Evolutionary conservation across 768 basidiomycete species (phyloP).

Genomic region (Lanmaoa pseudosensibilis): DNA sequence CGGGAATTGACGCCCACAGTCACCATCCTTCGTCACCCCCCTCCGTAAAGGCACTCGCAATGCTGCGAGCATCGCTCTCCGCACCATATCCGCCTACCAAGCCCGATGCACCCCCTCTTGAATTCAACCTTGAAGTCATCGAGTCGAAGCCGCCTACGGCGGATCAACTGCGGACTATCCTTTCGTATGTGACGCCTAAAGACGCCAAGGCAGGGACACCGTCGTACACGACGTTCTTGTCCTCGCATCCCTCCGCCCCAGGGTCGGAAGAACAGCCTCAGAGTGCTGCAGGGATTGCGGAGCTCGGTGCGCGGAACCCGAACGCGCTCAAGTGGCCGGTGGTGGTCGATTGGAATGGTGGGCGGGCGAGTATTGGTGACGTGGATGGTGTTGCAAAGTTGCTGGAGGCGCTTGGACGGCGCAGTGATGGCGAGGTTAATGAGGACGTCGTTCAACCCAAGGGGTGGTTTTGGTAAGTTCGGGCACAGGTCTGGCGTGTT

Average conservation of each 20-base stretch:
- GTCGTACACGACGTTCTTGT: constrained; percentile 47
- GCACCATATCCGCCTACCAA: constrained; percentile 59
- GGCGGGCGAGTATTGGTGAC: constrained; percentile 64
- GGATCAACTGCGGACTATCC: constrained; percentile 67
- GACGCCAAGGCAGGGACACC: constrained; percentile 34
- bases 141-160: constrained; percentile 61
- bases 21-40: constrained; percentile 67
- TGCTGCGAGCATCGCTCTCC: constrained; percentile 60
- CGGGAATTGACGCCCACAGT: constrained; percentile 35
- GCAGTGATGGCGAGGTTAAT: constrained; percentile 63
- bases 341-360: constrained; percentile 75
- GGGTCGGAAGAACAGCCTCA: constrained; percentile 41
- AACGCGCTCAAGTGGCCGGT: constrained; percentile 74
- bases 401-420: constrained; percentile 62
- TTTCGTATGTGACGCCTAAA: constrained; percentile 49
- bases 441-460: constrained; percentile 45
- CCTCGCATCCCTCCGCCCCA: constrained; percentile 54
- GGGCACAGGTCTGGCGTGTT: neutral
- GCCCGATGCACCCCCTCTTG: constrained; percentile 49
- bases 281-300: constrained; percentile 44
- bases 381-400: constrained; percentile 68
- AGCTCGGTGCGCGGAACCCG: constrained; percentile 55
- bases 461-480: constrained; percentile 52
- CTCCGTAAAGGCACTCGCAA: constrained; percentile 57
- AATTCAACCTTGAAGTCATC: constrained; percentile 71